Conservation (phyloP, 2,329 filamentous ascomycete species). For the Acrocalymma vagum region DNA sequence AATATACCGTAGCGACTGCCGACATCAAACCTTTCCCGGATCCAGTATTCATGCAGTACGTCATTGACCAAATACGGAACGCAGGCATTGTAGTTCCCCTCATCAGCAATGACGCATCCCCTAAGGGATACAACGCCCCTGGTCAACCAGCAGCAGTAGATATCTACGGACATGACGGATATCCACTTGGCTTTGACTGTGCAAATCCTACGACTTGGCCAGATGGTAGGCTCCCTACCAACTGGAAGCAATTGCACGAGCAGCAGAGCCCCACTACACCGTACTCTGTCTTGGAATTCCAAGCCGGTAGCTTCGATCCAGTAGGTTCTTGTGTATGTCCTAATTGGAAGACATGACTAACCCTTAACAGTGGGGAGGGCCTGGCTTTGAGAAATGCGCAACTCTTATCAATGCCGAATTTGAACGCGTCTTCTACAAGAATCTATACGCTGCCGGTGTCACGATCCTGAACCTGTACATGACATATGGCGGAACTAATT, state of each 20-base stretch:
- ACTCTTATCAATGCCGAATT: conserved; percentile 76
- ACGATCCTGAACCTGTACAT: conserved; percentile 79
- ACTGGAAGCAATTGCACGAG: conserved; percentile 63
- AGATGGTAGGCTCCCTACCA: conserved; percentile 62
- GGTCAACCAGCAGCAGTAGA: conserved; percentile 66
- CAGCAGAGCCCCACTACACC: conserved; percentile 71
- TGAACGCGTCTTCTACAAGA: conserved; percentile 82
- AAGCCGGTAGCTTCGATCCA: conserved; percentile 76
- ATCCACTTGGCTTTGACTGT: conserved; percentile 69
- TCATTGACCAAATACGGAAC: conserved; percentile 72
- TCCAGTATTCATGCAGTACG: conserved; percentile 73
- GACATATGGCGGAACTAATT: conserved; percentile 83
- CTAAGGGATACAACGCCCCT: conserved; percentile 69
- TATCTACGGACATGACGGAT: conserved; percentile 73
- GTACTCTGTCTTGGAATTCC: conserved; percentile 72
- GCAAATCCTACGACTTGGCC: conserved; percentile 71
- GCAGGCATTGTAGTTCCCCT: conserved; percentile 78
- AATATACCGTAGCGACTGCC: conserved; percentile 68
- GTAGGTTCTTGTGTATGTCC: conserved; percentile 6
- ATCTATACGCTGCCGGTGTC: conserved; percentile 71
- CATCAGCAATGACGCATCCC: conserved; percentile 76
- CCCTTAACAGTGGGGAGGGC: conserved; percentile 68
- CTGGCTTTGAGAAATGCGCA: conserved; percentile 73
- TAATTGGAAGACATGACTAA: background rate
- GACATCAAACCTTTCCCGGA: conserved; percentile 68